Conservation (phyloP, 2,329 filamentous ascomycete genomes). For the Colletotrichum salicis region DNA sequence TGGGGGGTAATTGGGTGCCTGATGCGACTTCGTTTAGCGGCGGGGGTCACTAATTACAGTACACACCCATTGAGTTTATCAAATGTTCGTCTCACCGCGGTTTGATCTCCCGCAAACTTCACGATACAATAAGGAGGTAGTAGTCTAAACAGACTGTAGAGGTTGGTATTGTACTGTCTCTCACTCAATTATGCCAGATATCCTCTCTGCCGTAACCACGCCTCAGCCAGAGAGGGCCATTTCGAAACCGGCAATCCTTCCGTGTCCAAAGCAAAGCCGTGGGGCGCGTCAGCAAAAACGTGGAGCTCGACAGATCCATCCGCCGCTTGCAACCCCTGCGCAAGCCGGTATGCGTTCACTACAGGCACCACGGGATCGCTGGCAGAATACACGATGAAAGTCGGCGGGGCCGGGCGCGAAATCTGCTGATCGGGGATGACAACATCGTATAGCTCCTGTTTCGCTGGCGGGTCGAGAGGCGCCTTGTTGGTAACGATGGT, state of each 20-base stretch:
- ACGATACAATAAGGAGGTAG: background rate
- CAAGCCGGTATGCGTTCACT: conserved; percentile 38
- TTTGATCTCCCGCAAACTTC: background rate
- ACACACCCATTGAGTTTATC: too few species aligned
- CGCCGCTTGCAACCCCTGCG: conserved; percentile 31
- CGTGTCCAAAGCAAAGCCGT: conserved; percentile 38
- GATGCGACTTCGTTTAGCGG: too few species aligned
- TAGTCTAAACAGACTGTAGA: background rate
- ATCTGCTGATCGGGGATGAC: conserved; percentile 38
- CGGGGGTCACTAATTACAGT: too few species aligned
- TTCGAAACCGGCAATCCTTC: conserved; percentile 35
- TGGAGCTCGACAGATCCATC: conserved; percentile 37
- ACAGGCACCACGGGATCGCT: conserved; percentile 38
- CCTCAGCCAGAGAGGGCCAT: conserved; percentile 36
- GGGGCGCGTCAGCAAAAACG: conserved; percentile 37
- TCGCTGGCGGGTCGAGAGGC: conserved; percentile 38
- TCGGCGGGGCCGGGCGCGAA: conserved; percentile 33
- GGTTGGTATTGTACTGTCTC: background rate
- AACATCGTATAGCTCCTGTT: conserved; percentile 38
- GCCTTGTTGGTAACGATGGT: conserved; percentile 38
- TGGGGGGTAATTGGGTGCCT: too few species aligned
- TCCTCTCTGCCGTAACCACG: conserved; percentile 34
- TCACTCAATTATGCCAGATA: background rate
- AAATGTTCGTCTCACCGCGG: too few species aligned
- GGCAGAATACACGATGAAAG: conserved; percentile 38